Percentiles rank a stretch among this genome's conserved stretches.
phyloP scores from a whole-genome alignment of 495 filamentous ascomycete genomes.

The Neurospora sp. region DNA sequence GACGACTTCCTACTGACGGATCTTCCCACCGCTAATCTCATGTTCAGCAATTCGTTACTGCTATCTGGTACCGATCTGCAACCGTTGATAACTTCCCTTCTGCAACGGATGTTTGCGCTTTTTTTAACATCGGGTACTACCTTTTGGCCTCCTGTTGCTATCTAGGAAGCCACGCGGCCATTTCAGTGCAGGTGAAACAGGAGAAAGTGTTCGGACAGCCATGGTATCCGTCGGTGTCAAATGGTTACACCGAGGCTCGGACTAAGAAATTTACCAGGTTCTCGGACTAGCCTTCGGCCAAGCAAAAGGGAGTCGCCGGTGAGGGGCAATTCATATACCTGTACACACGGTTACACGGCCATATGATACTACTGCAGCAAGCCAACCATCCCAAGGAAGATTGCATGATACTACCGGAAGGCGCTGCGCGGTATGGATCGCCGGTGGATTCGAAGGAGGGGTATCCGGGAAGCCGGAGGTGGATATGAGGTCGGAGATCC shows the following conservation, averaged over 20 bases:
- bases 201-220: neutral
- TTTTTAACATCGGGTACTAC: neutral
- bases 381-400: neutral
- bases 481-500: neutral
- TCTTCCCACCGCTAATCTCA: neutral
- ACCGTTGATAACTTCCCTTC: neutral
- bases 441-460: neutral
- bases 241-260: neutral
- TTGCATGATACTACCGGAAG: neutral
- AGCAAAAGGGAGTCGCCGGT: neutral
- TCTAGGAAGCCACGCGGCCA: neutral
- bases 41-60: neutral
- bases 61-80: neutral
- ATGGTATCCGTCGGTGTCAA: neutral
- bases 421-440: neutral
- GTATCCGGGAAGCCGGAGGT: neutral
- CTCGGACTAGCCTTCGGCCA: neutral
- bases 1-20: neutral
- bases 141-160: neutral
- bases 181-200: neutral
- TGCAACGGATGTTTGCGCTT: neutral
- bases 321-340: neutral
- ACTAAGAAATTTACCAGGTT: neutral
- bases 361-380: neutral
- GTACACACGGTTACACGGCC: neutral